A percentile compares a stretch with the other conserved stretches of the same genome.
phyloP scores from a whole-genome alignment of 2,329 filamentous ascomycete species.

The Pseudogymnoascus sp. region DNA sequence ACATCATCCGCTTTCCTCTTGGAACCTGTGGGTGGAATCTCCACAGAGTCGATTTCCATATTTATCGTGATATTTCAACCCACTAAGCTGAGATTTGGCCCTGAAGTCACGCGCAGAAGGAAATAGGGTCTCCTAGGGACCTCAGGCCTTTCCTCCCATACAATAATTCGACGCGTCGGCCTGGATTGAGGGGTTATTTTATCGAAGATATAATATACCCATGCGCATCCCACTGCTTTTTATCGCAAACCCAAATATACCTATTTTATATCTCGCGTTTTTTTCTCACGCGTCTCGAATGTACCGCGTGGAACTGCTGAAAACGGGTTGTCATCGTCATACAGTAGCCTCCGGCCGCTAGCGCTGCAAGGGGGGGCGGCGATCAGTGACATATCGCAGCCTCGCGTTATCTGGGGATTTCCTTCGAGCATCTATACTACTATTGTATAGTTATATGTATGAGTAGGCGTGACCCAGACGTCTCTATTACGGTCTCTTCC shows the following conservation, averaged over 20 bases:
- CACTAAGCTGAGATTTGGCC: background rate
- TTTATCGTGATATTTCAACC: background rate
- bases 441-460: background rate
- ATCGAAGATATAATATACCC: background rate
- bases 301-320: background rate
- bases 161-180: background rate
- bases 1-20: slow-evolving; percentile 46
- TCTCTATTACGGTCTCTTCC: background rate
- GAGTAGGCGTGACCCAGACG: background rate
- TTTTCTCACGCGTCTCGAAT: background rate
- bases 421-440: background rate
- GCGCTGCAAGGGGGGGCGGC: background rate
- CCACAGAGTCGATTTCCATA: background rate
- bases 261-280: background rate
- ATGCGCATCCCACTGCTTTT: background rate
- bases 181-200: background rate
- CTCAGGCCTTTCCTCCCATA: background rate
- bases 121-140: background rate
- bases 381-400: background rate
- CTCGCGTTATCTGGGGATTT: slow-evolving; percentile 7
- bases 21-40: slow-evolving; percentile 24
- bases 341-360: background rate
- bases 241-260: background rate
- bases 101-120: background rate
- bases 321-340: background rate